Conservation (phyloP, 768 basidiomycete species). For the Collybiopsis luxurians region DNA sequence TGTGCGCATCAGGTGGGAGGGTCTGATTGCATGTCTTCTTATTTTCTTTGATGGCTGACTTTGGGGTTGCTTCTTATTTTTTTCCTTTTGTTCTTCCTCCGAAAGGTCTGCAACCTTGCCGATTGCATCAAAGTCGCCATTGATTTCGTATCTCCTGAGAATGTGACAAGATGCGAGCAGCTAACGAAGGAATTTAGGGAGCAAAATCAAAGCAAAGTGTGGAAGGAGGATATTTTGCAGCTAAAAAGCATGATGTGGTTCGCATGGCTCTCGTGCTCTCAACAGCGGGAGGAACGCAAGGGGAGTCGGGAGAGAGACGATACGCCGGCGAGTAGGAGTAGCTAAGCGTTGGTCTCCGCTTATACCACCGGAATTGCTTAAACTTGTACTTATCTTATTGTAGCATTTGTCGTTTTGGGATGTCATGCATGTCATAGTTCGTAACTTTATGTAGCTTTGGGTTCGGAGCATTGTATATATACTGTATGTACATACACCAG, state of each 20-base stretch:
- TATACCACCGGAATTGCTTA: too few species aligned
- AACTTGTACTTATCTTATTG: background rate
- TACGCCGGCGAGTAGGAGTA: background rate
- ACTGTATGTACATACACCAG: too few species aligned
- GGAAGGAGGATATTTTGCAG: slow-evolving; percentile 95
- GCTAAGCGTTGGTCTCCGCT: too few species aligned
- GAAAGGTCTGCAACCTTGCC: slow-evolving; percentile 85
- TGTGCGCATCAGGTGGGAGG: slow-evolving; percentile 80
- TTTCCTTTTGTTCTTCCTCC: background rate
- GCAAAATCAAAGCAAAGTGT: slow-evolving; percentile 83
- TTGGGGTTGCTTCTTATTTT: background rate
- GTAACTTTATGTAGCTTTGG: too few species aligned
- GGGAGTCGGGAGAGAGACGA: background rate
- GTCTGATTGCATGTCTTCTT: too few species aligned
- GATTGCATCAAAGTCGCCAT: slow-evolving; percentile 95
- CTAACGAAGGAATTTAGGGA: slow-evolving; percentile 87
- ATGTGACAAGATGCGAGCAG: slow-evolving; percentile 80
- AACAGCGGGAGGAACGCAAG: slow-evolving; percentile 24
- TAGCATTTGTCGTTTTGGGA: background rate
- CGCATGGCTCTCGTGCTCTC: slow-evolving; percentile 74
- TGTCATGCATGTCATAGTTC: too few species aligned
- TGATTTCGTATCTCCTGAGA: slow-evolving; percentile 95
- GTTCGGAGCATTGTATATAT: too few species aligned
- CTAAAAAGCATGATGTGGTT: slow-evolving; percentile 94
- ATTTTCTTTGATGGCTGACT: background rate